Percentiles rank a stretch among this genome's conserved stretches.
Conservation (phyloP, 192 early-diverging fungal genomes). For the Dispira simplex region DNA sequence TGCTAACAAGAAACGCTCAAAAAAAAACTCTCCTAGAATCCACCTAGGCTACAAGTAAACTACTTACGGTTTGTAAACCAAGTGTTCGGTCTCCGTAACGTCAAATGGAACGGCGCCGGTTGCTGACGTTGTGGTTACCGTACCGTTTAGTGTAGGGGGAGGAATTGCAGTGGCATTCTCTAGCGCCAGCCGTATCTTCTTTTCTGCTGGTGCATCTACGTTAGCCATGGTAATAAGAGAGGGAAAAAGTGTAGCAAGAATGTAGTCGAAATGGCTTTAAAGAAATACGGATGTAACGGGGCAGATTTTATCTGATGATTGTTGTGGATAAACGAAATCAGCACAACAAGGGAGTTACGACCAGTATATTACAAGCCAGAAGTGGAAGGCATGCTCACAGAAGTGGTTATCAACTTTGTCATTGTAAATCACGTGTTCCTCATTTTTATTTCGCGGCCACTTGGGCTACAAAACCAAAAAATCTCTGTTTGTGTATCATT, state of each 20-base stretch:
- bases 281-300: no score
- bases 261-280: neutral
- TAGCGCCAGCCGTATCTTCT: neutral
- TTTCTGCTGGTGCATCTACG: neutral
- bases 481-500: no score
- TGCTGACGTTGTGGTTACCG: neutral
- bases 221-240: neutral
- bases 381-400: no score
- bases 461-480: no score
- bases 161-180: slow-evolving; percentile 5
- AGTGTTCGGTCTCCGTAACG: slow-evolving; percentile 1
- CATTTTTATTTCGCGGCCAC: no score
- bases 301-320: no score
- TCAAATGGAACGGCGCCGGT: slow-evolving; percentile 5
- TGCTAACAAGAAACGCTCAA: neutral
- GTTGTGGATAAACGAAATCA: no score
- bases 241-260: neutral
- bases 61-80: slow-evolving; percentile 9
- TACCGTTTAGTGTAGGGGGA: neutral
- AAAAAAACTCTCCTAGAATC: neutral
- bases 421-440: no score
- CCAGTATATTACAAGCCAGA: no score
- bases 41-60: neutral
- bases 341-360: no score
- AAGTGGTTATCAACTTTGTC: no score